Base-by-base conservation (phyloP, 345 rosid genomes). In the Syzygium oleosum region DNA sequence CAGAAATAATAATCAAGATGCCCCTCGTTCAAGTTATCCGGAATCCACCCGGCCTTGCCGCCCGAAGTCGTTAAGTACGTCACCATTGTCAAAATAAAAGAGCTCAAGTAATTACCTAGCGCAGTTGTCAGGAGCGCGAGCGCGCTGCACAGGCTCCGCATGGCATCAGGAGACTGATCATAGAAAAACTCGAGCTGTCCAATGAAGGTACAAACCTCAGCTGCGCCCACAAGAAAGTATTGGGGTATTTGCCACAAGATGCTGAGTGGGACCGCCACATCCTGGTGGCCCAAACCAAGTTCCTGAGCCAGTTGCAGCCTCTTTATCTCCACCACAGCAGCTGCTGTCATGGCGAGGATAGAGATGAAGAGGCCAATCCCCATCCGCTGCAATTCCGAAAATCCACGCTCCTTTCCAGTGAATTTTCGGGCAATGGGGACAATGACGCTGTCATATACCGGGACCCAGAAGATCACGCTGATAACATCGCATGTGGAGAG, bases 1-100 rank as follows among this genome's bases (percentile, higher is more conserved):
- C 98, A 98, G 94, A 98, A 98, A 91, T 92, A 96, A 87, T 95
- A 96, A 90, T 98, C 99, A 1, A 96, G 96, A 91, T 98, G 99
- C 43, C 99, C 99, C 78, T 92, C 65, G 34, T 98, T 96, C 90
- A 98, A 92, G 90, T 98, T 98, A 88, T 98, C 94, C 0, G 99
- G 96, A 46, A 96, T 96, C 99, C 99, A 98, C 77, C 99, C 98
- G 12, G 91, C 34, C 56, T 87, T 86, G 9, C 98, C 99, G 1
- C 91, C 93, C 55, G 22, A 86, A 4, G 98, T 93, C 14, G 98
- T 94, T 85, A 96, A 91, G 88, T 95, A 93, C 1, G 96, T 91
- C 52, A 97, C 98, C 27, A 94, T 63, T 6, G 97, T 95, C n/a
- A 97, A 92, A 84, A 97, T 96, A 84, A 97, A 91, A 13, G 99